These are phyloP conservation scores for Canna indica DNA, from an alignment of 176 grass and related monocot genomes.

Conservation along the genomic window DNA sequence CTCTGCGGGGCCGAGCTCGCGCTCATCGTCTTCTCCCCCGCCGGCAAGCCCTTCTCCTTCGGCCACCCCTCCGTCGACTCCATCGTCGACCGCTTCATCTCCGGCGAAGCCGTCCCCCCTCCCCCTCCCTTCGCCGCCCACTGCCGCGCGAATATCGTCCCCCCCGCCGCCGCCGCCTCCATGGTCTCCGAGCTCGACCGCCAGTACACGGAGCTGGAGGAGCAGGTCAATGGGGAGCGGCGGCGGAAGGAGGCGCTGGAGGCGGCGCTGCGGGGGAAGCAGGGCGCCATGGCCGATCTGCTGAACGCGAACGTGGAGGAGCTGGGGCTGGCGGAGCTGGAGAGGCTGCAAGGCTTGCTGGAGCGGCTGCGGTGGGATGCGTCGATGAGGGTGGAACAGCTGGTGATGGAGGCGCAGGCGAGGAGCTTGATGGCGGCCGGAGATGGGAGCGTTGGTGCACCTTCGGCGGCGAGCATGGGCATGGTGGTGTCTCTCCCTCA, in stretches of 20 bases:
- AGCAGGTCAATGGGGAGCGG: neutral
- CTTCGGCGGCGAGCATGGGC: too few species aligned
- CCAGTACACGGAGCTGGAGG: neutral
- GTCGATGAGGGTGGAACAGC: neutral
- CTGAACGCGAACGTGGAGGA: neutral
- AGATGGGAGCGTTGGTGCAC: too few species aligned
- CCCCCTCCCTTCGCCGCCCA: neutral
- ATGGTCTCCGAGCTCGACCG: neutral
- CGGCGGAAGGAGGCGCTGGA: neutral
- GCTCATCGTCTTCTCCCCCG: conserved; percentile 44
- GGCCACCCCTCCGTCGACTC: conserved; percentile 42
- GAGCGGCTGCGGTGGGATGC: neutral
- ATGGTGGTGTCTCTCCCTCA: too few species aligned
- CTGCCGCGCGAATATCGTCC: too few species aligned
- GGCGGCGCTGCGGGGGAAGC: neutral
- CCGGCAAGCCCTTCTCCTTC: conserved; percentile 52
- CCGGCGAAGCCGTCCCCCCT: neutral
- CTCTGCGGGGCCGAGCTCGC: conserved; percentile 39
- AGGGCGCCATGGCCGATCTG: neutral
- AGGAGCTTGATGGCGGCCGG: too few species aligned
- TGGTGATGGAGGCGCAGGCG: neutral
- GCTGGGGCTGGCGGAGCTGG: conserved; percentile 1
- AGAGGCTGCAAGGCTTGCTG: neutral
- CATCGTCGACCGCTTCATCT: conserved; percentile 24
- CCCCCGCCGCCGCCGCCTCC: neutral